Evolutionary conservation across 805 yeast species (phyloP), one percentile per base, ranked within the genome.

Genomic region (Barnettozyma californica): DNA sequence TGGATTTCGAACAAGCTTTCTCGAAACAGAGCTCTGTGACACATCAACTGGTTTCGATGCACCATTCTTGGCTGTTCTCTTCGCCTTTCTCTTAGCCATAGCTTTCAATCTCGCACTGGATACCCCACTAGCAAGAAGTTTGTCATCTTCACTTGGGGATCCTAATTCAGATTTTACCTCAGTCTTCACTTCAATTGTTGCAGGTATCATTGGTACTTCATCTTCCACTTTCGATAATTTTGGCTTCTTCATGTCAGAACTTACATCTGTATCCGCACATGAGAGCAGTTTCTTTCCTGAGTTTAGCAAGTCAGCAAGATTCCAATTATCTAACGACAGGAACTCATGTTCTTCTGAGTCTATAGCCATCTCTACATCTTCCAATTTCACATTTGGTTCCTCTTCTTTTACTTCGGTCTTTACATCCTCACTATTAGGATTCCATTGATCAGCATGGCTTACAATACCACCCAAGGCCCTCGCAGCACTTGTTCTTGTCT

Each of bases 401-500:
- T 4, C 49, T 50, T 20, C 57, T 50, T 35, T 35, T 23, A 35
- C 58, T 37, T 62, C 64, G 0, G 54, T 9, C 44, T 59, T 53
- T 23, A 51, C 60, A 31, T 46, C 64, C 2, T 59, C 59, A 20
- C 49, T 46, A 27, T 61, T 87, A 1, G 98, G 98, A 60, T 88
- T 89, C 98, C 98, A 94, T 27, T 72, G 59, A 0, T 77, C 75
- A 1, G 91, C 81, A 65, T 88, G 83, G 40, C 80, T 78, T 4
- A 90, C 92, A 26, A 94, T 90, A 4, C 95, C 95, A 9, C 98
- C 98, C 57, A 94, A 78, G 0, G 99, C 98, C 47, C 89, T 73
- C 1, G 97, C 97, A 1, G 99, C 94, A 1, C 98, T 83, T 1
- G 87, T 84, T 64, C 99, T 77, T 0, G 99, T 91, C 65, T 94